A percentile compares a stretch with the other conserved stretches of the same genome.
These are phyloP conservation scores for Aegle marmelos DNA, from an alignment of 345 rosid genomes.

Conservation along the genomic window DNA sequence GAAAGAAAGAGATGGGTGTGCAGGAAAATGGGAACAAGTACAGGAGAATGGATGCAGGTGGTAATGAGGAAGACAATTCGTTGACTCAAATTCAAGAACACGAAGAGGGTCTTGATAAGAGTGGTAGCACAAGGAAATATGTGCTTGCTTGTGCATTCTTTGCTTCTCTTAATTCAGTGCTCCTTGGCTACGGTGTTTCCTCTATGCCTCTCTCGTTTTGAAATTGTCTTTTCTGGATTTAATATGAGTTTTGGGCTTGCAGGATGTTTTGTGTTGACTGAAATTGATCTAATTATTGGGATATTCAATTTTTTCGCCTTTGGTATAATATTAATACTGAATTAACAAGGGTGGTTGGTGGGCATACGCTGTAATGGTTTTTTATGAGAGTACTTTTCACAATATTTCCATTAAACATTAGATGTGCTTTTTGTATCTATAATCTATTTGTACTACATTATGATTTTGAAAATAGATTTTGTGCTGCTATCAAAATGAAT, in stretches of 20 bases:
- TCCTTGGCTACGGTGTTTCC: constrained; percentile 61
- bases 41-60: constrained; percentile 23
- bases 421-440: neutral
- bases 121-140: constrained; percentile 17
- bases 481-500: neutral
- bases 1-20: constrained; percentile 16
- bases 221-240: neutral
- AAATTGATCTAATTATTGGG: neutral
- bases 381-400: neutral
- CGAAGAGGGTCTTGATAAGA: neutral
- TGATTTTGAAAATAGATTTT: neutral
- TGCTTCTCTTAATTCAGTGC: constrained; percentile 66
- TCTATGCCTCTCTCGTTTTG: neutral
- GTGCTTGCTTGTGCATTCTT: constrained; percentile 56
- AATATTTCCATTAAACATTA: constrained; percentile 3
- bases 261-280: neutral
- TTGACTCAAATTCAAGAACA: neutral
- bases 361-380: neutral
- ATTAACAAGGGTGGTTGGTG: neutral
- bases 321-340: too few relatives aligned
- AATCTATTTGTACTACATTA: neutral
- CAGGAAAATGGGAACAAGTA: constrained; percentile 26
- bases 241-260: neutral
- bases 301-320: neutral
- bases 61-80: constrained; percentile 10